A percentile compares a stretch with the other conserved stretches of the same genome.
Conservation (phyloP, 805 yeast genomes). For the Monosporozyma aerobia region DNA sequence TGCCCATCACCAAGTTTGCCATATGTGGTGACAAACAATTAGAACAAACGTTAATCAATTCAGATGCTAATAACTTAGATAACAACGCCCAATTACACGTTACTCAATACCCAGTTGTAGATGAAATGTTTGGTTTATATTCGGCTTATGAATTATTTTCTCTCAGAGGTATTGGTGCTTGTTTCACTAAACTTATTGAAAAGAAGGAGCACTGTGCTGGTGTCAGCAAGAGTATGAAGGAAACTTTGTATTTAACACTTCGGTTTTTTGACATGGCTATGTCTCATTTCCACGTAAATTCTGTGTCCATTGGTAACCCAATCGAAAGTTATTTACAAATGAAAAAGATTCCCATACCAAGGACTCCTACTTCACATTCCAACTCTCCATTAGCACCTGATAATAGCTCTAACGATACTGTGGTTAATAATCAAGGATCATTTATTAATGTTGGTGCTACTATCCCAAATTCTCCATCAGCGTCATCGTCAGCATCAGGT, state of each 20-base stretch:
- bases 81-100: background rate
- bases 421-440: background rate
- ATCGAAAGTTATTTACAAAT: conserved; percentile 16
- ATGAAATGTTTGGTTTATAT: conserved; percentile 25
- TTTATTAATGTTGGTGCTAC: background rate
- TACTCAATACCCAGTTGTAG: conserved; percentile 12
- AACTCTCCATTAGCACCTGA: background rate
- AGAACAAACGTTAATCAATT: conserved; percentile 1
- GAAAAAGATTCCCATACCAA: conserved; percentile 19
- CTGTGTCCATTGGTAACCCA: conserved; percentile 20
- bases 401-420: background rate
- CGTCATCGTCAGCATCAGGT: background rate
- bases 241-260: conserved; percentile 22
- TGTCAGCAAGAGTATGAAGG: conserved; percentile 37
- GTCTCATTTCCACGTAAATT: conserved; percentile 15
- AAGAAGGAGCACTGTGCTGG: background rate
- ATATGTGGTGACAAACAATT: conserved; percentile 1
- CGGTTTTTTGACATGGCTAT: conserved; percentile 25
- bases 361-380: conserved; percentile 12
- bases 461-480: background rate
- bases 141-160: conserved; percentile 24
- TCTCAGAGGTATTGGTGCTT: conserved; percentile 23
- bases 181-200: conserved; percentile 11
- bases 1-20: conserved; percentile 18
- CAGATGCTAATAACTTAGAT: background rate